Conservation (phyloP, 257 asterid genomes). For the Solanum corneliomulleri region DNA sequence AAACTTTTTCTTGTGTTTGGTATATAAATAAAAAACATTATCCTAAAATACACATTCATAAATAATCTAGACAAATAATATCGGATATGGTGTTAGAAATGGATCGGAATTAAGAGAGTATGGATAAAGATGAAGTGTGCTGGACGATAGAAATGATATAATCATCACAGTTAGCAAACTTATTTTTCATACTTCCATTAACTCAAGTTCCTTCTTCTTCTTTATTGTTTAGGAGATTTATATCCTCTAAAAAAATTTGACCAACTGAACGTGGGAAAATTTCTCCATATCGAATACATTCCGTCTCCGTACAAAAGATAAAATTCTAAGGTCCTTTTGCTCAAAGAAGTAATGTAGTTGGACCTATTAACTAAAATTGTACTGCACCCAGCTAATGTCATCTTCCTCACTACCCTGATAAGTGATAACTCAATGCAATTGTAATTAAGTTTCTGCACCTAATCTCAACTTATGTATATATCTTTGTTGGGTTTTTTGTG, state of each 20-base stretch:
- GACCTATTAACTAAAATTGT: not conserved
- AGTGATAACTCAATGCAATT: not conserved
- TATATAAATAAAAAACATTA: too few relatives aligned
- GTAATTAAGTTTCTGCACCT: not conserved
- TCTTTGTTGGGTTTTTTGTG: not conserved
- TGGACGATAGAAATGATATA: too few relatives aligned
- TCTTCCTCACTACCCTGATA: not conserved
- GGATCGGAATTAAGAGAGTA: too few relatives aligned
- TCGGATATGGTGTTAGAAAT: too few relatives aligned
- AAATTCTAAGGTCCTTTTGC: not conserved
- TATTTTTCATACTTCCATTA: too few relatives aligned
- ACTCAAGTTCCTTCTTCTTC: too few relatives aligned
- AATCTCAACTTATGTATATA: not conserved
- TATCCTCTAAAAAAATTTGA: not conserved
- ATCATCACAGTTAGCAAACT: not conserved
- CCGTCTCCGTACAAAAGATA: not conserved
- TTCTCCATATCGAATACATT: too few relatives aligned
- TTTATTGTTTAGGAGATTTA: too few relatives aligned
- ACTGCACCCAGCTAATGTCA: too few relatives aligned
- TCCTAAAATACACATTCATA: not conserved
- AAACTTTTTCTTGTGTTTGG: too few relatives aligned
- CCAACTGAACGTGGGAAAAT: too few relatives aligned
- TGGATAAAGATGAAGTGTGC: not conserved
- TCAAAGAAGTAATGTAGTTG: not conserved
- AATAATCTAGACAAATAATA: too few relatives aligned